These are phyloP conservation scores for Aristolochia fimbriata DNA, from an alignment of 164 flowering plant genomes.

Conservation along the genomic window DNA sequence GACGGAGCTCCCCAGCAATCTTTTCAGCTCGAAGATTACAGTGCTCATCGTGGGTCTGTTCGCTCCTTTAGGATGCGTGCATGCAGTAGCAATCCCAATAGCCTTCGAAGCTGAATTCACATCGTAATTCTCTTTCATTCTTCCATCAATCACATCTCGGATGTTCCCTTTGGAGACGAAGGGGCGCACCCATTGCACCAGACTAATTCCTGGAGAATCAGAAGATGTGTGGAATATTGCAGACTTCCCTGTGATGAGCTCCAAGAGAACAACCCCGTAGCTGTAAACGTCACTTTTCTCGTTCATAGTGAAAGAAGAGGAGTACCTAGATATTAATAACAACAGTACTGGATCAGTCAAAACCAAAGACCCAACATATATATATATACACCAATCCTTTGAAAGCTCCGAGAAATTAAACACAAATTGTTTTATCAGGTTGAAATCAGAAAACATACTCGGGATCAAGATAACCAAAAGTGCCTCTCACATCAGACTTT, in stretches of 20 bases:
- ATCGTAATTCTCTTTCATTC: slow-evolving; percentile 20
- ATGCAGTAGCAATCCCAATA: slow-evolving; percentile 27
- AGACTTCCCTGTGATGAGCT: slow-evolving; percentile 33
- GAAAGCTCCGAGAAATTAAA: too few relatives aligned
- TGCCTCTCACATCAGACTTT: slow-evolving; percentile 21
- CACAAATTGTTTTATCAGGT: too few relatives aligned
- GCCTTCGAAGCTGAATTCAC: slow-evolving; percentile 21
- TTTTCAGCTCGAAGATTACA: slow-evolving; percentile 4
- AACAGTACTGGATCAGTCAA: too few relatives aligned
- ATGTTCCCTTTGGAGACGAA: slow-evolving; percentile 17
- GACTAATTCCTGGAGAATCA: slow-evolving; percentile 1
- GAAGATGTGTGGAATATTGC: background rate
- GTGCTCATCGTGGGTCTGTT: slow-evolving; percentile 26
- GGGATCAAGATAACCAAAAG: slow-evolving; percentile 53
- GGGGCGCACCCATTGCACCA: slow-evolving; percentile 21
- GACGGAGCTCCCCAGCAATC: background rate
- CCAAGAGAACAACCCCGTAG: slow-evolving; percentile 44
- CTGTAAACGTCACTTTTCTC: slow-evolving; percentile 52
- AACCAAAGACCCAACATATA: too few relatives aligned
- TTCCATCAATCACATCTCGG: slow-evolving; percentile 19
- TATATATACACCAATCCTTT: too few relatives aligned
- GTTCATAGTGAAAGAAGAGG: too few relatives aligned
- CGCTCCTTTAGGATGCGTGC: slow-evolving; percentile 9
- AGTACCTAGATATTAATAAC: too few relatives aligned
- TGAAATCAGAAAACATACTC: too few relatives aligned